Evolutionary conservation across 2,329 filamentous ascomycete genomes (phyloP).

Genomic region (Xylariaceae sp.): DNA sequence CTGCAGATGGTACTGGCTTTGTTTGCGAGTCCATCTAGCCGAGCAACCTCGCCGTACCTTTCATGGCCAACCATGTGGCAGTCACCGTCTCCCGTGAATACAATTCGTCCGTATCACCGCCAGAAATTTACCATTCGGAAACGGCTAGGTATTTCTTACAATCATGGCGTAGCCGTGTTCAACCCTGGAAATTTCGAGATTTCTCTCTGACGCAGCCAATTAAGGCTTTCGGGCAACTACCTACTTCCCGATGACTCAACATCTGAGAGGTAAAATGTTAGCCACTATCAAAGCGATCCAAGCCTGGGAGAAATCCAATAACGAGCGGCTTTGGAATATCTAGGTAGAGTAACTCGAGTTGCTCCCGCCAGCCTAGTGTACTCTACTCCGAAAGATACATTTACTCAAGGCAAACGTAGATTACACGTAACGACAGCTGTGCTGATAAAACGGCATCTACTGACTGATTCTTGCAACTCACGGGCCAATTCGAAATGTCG

Average conservation of each 20-base stretch:
- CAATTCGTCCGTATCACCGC: neutral
- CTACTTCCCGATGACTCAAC: neutral
- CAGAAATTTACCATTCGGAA: neutral
- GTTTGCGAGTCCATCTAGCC: neutral
- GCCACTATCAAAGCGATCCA: no score
- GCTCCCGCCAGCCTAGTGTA: no score
- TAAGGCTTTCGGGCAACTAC: neutral
- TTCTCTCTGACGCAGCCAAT: neutral
- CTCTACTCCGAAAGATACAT: no score
- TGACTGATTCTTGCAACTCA: no score
- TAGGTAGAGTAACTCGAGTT: no score
- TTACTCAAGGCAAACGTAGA: no score
- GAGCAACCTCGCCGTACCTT: neutral
- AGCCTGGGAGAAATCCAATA: no score
- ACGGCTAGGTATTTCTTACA: neutral
- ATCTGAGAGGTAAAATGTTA: neutral
- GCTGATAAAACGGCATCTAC: no score
- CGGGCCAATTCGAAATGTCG: no score
- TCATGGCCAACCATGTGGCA: neutral
- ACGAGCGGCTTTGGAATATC: no score
- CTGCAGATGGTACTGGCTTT: neutral
- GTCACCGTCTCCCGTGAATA: neutral
- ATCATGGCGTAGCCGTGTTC: neutral
- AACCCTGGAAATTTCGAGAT: neutral
- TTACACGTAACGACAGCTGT: no score